These are phyloP conservation scores for Solanum phureja DNA, from an alignment of 257 asterid species.

Conservation along the genomic window DNA sequence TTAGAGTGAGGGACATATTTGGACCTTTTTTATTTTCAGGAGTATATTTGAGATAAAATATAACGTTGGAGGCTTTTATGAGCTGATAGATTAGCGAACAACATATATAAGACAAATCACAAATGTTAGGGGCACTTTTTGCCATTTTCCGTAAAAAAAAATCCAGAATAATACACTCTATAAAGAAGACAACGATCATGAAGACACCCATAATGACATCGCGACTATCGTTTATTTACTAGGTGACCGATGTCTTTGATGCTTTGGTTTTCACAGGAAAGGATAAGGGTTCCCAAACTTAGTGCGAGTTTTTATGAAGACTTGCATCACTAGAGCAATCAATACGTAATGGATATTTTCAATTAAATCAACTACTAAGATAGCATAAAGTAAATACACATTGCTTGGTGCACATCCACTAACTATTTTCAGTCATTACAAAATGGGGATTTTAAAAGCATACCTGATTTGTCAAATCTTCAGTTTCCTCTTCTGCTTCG, in stretches of 20 bases:
- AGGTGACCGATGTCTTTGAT: background rate
- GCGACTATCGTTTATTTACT: background rate
- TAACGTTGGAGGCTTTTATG: background rate
- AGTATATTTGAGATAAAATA: background rate
- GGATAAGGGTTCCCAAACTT: background rate
- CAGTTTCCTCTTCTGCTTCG: conserved; percentile 95
- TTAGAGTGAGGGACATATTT: background rate
- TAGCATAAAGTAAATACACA: too few relatives aligned
- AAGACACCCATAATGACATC: background rate
- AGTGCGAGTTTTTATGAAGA: background rate
- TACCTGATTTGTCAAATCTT: conserved; percentile 83
- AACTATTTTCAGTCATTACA: background rate
- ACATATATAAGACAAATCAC: background rate
- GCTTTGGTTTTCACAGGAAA: background rate
- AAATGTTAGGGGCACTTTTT: background rate
- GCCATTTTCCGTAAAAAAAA: background rate
- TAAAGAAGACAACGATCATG: background rate
- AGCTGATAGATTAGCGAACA: background rate
- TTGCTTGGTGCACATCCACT: background rate
- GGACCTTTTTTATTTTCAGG: background rate
- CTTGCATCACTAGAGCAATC: background rate
- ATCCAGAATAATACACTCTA: background rate
- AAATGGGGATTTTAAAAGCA: background rate
- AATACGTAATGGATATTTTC: background rate
- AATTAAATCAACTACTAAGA: background rate